Percentiles rank a stretch among this genome's conserved stretches.
These are phyloP conservation scores for Rhizopogon rudus DNA, from an alignment of 768 basidiomycete species.

Conservation along the genomic window DNA sequence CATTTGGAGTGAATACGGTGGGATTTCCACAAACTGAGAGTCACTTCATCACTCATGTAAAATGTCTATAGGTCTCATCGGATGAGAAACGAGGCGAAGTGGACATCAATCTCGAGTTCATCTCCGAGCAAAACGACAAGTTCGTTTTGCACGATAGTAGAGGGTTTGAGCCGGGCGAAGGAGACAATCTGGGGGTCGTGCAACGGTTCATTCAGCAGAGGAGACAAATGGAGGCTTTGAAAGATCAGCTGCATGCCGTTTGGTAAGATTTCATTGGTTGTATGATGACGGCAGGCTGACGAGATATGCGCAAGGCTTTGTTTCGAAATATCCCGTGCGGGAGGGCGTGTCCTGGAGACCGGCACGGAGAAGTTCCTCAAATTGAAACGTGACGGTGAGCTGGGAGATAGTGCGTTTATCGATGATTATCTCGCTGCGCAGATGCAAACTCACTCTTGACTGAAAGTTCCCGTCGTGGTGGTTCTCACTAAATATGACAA, in stretches of 20 bases:
- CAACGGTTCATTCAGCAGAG: conserved; percentile 5
- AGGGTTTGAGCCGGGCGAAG: conserved; percentile 10
- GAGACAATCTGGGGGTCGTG: not conserved
- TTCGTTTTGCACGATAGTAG: conserved; percentile 11
- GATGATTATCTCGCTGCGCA: not conserved
- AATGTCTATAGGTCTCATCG: not conserved
- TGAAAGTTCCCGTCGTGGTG: not conserved
- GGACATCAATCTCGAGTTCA: conserved; percentile 7
- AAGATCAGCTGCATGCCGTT: conserved; percentile 9
- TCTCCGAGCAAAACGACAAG: conserved; percentile 3
- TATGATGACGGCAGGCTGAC: not conserved
- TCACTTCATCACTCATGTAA: not conserved
- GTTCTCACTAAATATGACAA: conserved; percentile 6
- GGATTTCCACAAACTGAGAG: not conserved
- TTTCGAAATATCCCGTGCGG: not conserved
- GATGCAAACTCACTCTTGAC: not conserved
- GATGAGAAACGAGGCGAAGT: conserved; percentile 2
- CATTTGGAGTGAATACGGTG: not conserved
- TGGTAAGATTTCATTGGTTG: conserved; percentile 1
- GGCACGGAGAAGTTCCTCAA: not conserved
- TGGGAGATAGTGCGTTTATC: not conserved
- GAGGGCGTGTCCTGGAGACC: not conserved
- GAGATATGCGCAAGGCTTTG: not conserved
- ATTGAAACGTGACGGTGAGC: not conserved
- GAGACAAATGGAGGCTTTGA: not conserved